phyloP scores from a whole-genome alignment of 345 rosid species.

The Populus simonii region DNA sequence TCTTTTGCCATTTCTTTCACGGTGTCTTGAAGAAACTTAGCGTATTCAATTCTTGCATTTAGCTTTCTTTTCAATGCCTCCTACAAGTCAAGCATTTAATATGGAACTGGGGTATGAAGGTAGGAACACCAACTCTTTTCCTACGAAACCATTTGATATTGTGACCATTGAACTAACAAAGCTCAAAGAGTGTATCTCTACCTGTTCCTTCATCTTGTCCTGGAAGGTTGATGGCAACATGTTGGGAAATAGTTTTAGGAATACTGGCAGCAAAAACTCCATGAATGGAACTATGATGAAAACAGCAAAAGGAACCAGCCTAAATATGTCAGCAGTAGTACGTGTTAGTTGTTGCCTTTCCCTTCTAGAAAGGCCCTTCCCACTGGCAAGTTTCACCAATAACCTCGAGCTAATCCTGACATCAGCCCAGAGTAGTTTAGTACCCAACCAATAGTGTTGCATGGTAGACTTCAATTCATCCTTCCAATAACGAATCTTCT shows the following conservation, averaged over 20 bases:
- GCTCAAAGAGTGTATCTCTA: slow-evolving; percentile 22
- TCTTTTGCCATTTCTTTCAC: slow-evolving; percentile 99
- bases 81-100: slow-evolving; percentile 40
- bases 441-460: slow-evolving; percentile 94
- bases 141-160: neutral
- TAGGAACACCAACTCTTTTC: neutral
- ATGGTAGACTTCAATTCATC: slow-evolving; percentile 81
- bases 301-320: slow-evolving; percentile 90
- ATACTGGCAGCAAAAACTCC: slow-evolving; percentile 95
- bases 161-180: neutral
- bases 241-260: slow-evolving; percentile 82
- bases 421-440: slow-evolving; percentile 90
- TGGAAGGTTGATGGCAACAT: slow-evolving; percentile 98
- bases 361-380: slow-evolving; percentile 93
- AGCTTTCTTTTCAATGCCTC: slow-evolving; percentile 82
- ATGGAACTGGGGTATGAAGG: neutral
- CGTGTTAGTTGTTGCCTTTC: slow-evolving; percentile 87
- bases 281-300: slow-evolving; percentile 92
- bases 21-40: slow-evolving; percentile 95
- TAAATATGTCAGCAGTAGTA: slow-evolving; percentile 87
- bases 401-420: slow-evolving; percentile 80
- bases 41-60: slow-evolving; percentile 91
- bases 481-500: slow-evolving; percentile 78
- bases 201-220: slow-evolving; percentile 99
- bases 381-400: slow-evolving; percentile 77